A percentile compares a stretch with the other conserved stretches of the same genome.
These are phyloP conservation scores for Chlamydomonas asymmetrica DNA, from an alignment of 139 green algal genomes.

Conservation along the genomic window DNA sequence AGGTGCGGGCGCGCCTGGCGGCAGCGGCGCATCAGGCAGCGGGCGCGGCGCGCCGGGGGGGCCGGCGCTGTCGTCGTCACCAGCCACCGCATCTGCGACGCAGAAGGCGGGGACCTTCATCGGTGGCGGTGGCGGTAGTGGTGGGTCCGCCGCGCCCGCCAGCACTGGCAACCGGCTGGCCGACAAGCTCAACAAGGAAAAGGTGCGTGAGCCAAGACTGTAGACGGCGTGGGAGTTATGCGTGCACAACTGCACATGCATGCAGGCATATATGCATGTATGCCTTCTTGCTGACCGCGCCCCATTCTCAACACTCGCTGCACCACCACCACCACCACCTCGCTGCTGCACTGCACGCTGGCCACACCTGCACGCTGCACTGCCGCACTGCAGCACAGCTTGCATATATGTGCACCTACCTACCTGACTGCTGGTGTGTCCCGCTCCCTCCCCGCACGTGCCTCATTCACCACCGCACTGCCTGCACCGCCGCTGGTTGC, in stretches of 20 bases:
- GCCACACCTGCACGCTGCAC: no score
- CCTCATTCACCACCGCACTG: no score
- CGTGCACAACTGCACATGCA: not conserved
- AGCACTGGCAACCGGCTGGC: slow-evolving; percentile 66
- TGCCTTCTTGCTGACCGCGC: not conserved
- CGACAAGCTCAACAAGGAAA: slow-evolving; percentile 53
- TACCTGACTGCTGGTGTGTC: slow-evolving; percentile 1
- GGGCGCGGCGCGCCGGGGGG: not conserved
- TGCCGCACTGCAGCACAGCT: not conserved
- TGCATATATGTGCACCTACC: not conserved
- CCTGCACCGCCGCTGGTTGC: slow-evolving; percentile 7
- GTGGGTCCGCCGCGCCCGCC: no score
- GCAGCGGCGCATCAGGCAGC: not conserved
- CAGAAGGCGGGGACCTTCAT: slow-evolving; percentile 70
- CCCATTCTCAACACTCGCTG: no score
- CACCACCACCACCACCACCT: no score
- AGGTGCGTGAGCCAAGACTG: slow-evolving; percentile 3
- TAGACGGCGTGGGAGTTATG: not conserved
- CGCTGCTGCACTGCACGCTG: no score
- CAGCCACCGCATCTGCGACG: not conserved
- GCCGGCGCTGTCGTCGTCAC: slow-evolving; percentile 7
- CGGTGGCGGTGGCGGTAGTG: slow-evolving; percentile 31
- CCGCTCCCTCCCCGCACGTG: no score
- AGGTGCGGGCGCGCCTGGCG: slow-evolving; percentile 15
- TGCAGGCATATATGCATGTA: not conserved